Conservation (phyloP, 192 early-diverging fungal species). For the Coemansia sp. region DNA sequence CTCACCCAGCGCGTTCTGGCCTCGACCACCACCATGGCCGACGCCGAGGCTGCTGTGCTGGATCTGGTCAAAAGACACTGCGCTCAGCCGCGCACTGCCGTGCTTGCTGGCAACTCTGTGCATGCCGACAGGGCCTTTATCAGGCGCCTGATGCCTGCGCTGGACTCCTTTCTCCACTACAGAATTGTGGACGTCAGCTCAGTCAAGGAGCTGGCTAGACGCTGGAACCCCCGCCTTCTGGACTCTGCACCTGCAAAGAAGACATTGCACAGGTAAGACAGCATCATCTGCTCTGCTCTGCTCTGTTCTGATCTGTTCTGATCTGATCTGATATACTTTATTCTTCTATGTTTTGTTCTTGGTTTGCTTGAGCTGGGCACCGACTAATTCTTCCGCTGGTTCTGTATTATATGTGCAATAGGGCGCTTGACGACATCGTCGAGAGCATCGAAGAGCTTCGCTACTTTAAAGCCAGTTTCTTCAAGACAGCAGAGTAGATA, state of each 20-base stretch:
- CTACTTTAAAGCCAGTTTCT: constrained; percentile 68
- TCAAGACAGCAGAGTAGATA: constrained; percentile 38
- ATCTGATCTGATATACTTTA: neutral
- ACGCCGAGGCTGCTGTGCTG: constrained; percentile 75
- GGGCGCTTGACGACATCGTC: constrained; percentile 89
- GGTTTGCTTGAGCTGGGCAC: too few species aligned
- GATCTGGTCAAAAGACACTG: constrained; percentile 74
- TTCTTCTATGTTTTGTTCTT: too few species aligned
- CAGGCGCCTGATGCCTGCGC: constrained; percentile 71
- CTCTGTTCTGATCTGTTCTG: neutral
- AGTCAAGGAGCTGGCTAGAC: constrained; percentile 79
- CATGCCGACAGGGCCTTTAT: constrained; percentile 90
- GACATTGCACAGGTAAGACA: constrained; percentile 48
- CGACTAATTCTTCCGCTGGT: neutral
- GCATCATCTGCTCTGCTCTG: neutral
- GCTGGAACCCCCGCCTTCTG: constrained; percentile 73
- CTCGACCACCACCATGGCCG: constrained; percentile 62
- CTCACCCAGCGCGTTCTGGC: constrained; percentile 72
- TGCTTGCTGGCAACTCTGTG: constrained; percentile 91
- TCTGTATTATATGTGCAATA: neutral
- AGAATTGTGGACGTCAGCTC: constrained; percentile 88
- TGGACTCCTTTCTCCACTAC: constrained; percentile 81
- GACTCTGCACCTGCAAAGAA: constrained; percentile 62
- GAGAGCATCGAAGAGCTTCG: constrained; percentile 89
- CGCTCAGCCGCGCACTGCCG: constrained; percentile 58